Evolutionary conservation across 306 rosid genomes (phyloP).

Genomic region (Pueraria montana): DNA sequence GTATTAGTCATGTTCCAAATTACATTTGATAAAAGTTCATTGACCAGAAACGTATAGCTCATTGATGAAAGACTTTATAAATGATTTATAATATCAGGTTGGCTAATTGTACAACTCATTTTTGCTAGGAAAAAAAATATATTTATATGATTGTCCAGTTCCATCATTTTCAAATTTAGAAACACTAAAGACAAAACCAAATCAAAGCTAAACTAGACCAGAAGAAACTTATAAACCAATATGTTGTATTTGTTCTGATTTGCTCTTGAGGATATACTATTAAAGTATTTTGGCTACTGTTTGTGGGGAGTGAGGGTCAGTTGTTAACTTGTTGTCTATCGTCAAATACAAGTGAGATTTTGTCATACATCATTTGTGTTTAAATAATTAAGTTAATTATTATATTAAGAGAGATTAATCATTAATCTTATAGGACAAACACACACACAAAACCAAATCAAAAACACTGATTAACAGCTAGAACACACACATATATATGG

Average conservation of each 20-base stretch:
- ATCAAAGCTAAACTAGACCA: constrained; percentile 7
- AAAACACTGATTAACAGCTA: too few relatives aligned
- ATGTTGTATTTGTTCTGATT: constrained; percentile 20
- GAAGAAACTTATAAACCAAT: constrained; percentile 16
- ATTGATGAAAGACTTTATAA: constrained; percentile 24
- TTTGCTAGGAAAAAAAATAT: constrained; percentile 12
- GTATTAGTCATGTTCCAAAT: not conserved
- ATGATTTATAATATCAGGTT: constrained; percentile 6
- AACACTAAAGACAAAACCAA: constrained; percentile 37
- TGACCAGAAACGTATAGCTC: constrained; percentile 15
- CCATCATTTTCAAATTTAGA: constrained; percentile 26
- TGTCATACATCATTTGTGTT: not conserved
- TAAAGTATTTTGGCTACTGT: not conserved
- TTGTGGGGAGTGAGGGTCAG: not conserved
- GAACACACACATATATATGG: too few relatives aligned
- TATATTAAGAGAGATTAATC: not conserved
- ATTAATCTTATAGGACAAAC: not conserved
- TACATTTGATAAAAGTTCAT: constrained; percentile 19
- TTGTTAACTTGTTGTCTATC: not conserved
- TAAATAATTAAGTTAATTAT: not conserved
- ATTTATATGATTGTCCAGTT: constrained; percentile 22
- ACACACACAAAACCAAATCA: not conserved
- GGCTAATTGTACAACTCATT: constrained; percentile 44
- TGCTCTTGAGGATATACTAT: not conserved
- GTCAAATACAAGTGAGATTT: constrained; percentile 15